A percentile compares a stretch with the other conserved stretches of the same genome.
These are phyloP conservation scores for Elaeagnus macrophylla DNA, from an alignment of 306 rosid genomes.

Conservation along the genomic window DNA sequence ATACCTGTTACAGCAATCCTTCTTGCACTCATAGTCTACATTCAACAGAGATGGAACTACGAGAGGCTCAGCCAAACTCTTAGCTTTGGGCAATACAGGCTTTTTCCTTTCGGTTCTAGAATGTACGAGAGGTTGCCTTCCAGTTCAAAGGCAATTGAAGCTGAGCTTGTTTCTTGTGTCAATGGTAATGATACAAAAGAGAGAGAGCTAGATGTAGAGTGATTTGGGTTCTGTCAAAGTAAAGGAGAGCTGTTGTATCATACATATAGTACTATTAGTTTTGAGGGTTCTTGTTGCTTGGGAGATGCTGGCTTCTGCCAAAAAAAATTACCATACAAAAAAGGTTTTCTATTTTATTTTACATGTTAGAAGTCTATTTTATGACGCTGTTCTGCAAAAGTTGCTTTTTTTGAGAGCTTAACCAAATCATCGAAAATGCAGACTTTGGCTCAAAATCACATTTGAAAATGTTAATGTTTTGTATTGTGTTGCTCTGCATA, in stretches of 20 bases:
- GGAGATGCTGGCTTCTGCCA: too few relatives aligned
- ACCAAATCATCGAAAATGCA: too few relatives aligned
- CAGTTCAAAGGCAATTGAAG: conserved; percentile 49
- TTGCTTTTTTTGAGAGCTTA: too few relatives aligned
- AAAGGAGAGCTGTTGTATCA: conserved; percentile 3
- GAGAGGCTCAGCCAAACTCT: conserved; percentile 54
- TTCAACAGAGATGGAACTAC: conserved; percentile 70
- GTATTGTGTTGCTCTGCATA: too few relatives aligned
- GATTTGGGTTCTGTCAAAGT: conserved; percentile 22
- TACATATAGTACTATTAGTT: too few relatives aligned
- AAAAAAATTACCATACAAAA: too few relatives aligned
- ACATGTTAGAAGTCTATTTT: too few relatives aligned
- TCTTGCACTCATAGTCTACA: conserved; percentile 48
- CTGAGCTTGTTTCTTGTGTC: conserved; percentile 57
- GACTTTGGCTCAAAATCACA: too few relatives aligned
- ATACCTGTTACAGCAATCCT: conserved; percentile 56
- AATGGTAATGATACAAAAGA: conserved; percentile 34
- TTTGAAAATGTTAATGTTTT: too few relatives aligned
- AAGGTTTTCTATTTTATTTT: too few relatives aligned
- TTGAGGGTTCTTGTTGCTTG: too few relatives aligned
- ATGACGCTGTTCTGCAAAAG: too few relatives aligned
- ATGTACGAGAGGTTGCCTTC: conserved; percentile 69
- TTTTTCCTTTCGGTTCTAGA: conserved; percentile 51
- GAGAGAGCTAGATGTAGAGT: conserved; percentile 32
- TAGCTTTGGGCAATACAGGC: conserved; percentile 37